These are phyloP conservation scores for Globisporangium viniferum DNA, from an alignment of 352 stramenopile genomes.

Conservation along the genomic window DNA sequence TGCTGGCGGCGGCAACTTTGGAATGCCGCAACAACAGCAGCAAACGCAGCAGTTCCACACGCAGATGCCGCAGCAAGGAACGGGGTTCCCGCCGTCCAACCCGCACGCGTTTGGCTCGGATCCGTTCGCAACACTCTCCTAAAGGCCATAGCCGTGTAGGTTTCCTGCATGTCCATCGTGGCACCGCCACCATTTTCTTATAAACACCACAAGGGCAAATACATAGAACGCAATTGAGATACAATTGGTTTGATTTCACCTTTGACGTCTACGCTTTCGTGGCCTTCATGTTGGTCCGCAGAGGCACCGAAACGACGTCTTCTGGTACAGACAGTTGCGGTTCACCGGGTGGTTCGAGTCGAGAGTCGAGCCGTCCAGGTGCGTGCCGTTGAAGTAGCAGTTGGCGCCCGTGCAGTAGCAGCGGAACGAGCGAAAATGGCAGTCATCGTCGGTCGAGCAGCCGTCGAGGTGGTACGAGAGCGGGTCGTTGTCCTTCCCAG, in stretches of 20 bases:
- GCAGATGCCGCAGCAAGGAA: conserved; percentile 12
- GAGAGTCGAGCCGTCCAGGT: conserved; percentile 42
- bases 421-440: conserved; percentile 59
- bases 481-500: conserved; percentile 46
- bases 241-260: neutral
- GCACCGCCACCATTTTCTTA: conserved; percentile 1
- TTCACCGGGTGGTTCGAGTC: conserved; percentile 70
- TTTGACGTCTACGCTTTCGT: neutral
- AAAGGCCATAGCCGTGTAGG: neutral
- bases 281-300: conserved; percentile 54
- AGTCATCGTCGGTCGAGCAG: conserved; percentile 71
- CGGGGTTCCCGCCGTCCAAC: conserved; percentile 21
- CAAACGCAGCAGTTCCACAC: conserved; percentile 43
- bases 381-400: conserved; percentile 66
- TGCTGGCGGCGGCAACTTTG: conserved; percentile 14
- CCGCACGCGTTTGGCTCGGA: conserved; percentile 34
- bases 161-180: neutral
- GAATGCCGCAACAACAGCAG: conserved; percentile 6
- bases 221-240: neutral
- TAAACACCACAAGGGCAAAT: conserved; percentile 1
- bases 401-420: conserved; percentile 69
- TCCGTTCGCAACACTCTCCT: conserved; percentile 64
- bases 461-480: conserved; percentile 66
- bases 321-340: conserved; percentile 71
- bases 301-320: conserved; percentile 55